Base-by-base conservation (phyloP, 129 eudicot species). In the Chrysanthemum seticuspe region DNA sequence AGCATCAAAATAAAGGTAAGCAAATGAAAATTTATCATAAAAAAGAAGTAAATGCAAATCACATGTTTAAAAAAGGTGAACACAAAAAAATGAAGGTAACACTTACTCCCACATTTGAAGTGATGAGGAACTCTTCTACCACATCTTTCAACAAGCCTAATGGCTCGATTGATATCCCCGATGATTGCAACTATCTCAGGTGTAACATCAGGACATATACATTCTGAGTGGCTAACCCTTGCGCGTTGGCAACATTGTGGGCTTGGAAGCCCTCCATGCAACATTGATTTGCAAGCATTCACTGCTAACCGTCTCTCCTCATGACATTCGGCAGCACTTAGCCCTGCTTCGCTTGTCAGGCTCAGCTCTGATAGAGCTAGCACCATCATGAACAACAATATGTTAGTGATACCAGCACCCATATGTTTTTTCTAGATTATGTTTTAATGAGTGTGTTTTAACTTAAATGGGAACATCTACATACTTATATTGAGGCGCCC, bases 181-280 rank as follows among this genome's bases (percentile, higher is more conserved):
- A 85, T 54, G 0, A 73, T 65, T 10, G 79, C 72, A 53, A 79
- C 76, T 36, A 85, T 2, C 27, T 67, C 74, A 2, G 87, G 85
- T 6, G 90, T 85, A 36, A 85, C 31, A 31, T 68, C 77, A 13
- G 85, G 80, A 70, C 90, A 83, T 13, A 82, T 73, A 45, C 87
- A 85, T 40, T 80, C 63, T 2, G 79, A 34, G 47, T 76, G 83
- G 52, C 72, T 79, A 6, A 76, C 87, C 76, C 90, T 79, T 12
- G 71, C 68, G 13, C 80, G 67, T 10, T 68, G 47, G 74, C 87
- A 85, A 62, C 89, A 85, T 1, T 19, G 47, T 7, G 78, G 15
- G 48, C 84, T 70, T 13, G 87, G 87, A 16, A 45, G 63, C 65
- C 64, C 66, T 12, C 87, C 81, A 2, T 45, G 15, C 55, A 85